phyloP scores from a whole-genome alignment of 441 rosid genomes.

The Macaranga tanarius region DNA sequence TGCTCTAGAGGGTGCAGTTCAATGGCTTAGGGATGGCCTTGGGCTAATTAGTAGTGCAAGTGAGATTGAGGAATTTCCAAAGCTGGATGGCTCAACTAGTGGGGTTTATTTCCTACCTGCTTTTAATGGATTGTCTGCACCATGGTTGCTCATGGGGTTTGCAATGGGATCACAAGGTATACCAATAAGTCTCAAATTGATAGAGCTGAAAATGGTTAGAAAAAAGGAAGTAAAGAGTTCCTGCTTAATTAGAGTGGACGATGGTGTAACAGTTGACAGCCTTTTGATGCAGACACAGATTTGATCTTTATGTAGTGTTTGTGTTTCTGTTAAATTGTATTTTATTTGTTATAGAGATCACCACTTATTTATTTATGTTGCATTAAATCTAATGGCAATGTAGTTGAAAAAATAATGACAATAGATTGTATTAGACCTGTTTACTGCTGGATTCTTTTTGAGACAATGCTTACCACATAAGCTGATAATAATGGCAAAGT shows the following conservation, averaged over 20 bases:
- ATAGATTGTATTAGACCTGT: not conserved
- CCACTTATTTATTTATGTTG: not conserved
- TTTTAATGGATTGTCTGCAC: constrained; percentile 87
- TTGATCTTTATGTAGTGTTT: constrained; percentile 11
- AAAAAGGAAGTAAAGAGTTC: constrained; percentile 47
- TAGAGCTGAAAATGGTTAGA: constrained; percentile 59
- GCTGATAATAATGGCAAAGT: too few relatives aligned
- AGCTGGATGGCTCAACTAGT: constrained; percentile 57
- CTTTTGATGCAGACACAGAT: constrained; percentile 96
- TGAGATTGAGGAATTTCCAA: constrained; percentile 69
- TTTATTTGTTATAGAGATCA: not conserved
- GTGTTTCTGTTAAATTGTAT: not conserved
- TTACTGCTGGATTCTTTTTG: too few relatives aligned
- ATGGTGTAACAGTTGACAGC: constrained; percentile 84
- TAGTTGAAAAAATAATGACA: too few relatives aligned
- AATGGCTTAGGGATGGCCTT: constrained; percentile 51
- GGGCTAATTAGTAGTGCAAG: constrained; percentile 46
- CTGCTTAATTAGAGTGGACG: constrained; percentile 87
- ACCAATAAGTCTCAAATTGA: constrained; percentile 84
- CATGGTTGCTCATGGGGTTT: constrained; percentile 95
- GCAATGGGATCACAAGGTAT: constrained; percentile 84
- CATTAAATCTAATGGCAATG: not conserved
- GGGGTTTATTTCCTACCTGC: constrained; percentile 96
- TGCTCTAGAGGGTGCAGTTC: constrained; percentile 88
- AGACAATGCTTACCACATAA: too few relatives aligned